These are phyloP conservation scores for Penicillium desertorum DNA, from an alignment of 495 filamentous ascomycete genomes.

Conservation along the genomic window DNA sequence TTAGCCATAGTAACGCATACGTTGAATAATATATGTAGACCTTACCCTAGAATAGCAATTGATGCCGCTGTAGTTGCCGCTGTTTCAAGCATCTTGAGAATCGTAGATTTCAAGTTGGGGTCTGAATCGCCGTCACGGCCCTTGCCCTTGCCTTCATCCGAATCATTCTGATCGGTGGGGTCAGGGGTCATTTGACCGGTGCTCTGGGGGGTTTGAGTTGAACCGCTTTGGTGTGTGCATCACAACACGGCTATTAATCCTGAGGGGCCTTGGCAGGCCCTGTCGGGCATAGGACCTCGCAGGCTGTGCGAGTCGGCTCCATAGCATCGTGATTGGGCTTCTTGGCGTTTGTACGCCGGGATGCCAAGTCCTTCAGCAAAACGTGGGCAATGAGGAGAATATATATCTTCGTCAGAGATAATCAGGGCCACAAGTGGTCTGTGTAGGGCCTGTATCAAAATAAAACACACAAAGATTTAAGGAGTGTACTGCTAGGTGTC, in stretches of 20 bases:
- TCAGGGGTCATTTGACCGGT: conserved; percentile 30
- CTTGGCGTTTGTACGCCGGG: conserved; percentile 6
- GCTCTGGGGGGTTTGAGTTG: conserved; percentile 32
- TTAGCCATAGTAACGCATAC: conserved; percentile 17
- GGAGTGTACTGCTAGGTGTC: conserved; percentile 10
- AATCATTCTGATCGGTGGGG: conserved; percentile 36
- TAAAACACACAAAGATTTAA: conserved; percentile 11
- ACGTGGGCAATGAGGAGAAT: not conserved
- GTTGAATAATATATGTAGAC: conserved; percentile 17
- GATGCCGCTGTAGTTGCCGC: conserved; percentile 86
- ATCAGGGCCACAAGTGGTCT: not conserved
- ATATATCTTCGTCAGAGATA: not conserved
- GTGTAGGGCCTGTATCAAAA: not conserved
- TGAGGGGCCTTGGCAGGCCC: conserved; percentile 19
- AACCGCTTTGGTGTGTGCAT: conserved; percentile 23
- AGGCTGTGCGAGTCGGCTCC: conserved; percentile 26
- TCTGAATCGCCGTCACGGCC: conserved; percentile 33
- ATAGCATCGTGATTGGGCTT: conserved; percentile 23
- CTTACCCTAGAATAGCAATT: conserved; percentile 73
- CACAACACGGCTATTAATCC: conserved; percentile 9
- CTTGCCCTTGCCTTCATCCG: conserved; percentile 29
- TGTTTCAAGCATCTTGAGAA: conserved; percentile 80
- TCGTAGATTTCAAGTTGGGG: conserved; percentile 45
- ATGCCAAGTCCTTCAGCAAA: conserved; percentile 5
- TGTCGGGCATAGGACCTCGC: conserved; percentile 23